Base-by-base conservation (phyloP, 176 grass and related monocot genomes). In the Carex parvula region DNA sequence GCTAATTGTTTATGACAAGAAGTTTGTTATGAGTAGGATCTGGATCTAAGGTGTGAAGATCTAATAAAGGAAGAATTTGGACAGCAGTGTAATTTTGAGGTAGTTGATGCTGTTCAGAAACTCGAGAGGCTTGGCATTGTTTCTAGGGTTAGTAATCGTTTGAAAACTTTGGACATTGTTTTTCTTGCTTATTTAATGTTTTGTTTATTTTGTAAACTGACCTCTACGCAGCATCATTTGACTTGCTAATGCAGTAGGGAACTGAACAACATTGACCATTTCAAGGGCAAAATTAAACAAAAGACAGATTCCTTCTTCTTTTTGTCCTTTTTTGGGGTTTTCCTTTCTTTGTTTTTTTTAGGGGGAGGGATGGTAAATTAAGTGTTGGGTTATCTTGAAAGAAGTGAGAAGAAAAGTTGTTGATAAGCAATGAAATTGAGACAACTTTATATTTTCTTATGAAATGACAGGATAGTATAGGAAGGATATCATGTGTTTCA, bases 91-190 rank as follows among this genome's bases (percentile, higher is more conserved):
- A 95, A 99, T 59, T 99, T 99, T 72, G 96, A 99, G 29, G 96
- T 94, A 26, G 84, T 80, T 4, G 96, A 99, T 85, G 91, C 96
- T 63, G 88, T 99, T 14, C 77, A 95, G 60, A 99, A 99, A 65
- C 87, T 99, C 20, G 89, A 99, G 78, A 99, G 90, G 85, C 88
- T 99, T 32, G 91, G 93, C 14, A 92, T 99, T 87, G 93, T 95
- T 90, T 87, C 91, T 67, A 90, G 85, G 90, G 96, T 99, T 90
- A 88, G 93, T 88, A 30, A 22, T 70, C 3, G 37, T 8, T 83
- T 75, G 18, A 67, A 61, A 50, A 15, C 16, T 29, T 44, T 44
- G 20, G 2, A 20, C 61, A 74, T 82, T 57, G 3, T 73, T 13
- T 52, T 73, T 78, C 71, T 76, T 55, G 22, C 10, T 77, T 26